Evolutionary conservation across 805 yeast species (phyloP).

Genomic region (Scheffersomyces stipitis): DNA sequence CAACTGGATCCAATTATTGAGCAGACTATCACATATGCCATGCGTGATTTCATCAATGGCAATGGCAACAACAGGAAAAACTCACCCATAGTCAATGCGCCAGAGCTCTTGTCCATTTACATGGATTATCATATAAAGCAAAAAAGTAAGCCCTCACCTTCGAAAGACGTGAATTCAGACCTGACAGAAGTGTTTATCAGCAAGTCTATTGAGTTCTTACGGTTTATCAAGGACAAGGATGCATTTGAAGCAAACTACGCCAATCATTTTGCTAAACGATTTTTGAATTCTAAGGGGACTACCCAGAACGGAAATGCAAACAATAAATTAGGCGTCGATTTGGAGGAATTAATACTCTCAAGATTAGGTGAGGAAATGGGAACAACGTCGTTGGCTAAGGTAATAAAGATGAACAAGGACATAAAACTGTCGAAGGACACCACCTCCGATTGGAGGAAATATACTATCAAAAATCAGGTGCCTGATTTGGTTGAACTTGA

Average conservation of each 20-base stretch:
- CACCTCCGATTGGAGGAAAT: constrained; percentile 38
- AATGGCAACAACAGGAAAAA: constrained; percentile 55
- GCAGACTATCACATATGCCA: constrained; percentile 58
- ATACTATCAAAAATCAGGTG: constrained; percentile 8
- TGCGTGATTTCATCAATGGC: constrained; percentile 61
- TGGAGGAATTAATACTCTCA: constrained; percentile 68
- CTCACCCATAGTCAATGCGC: constrained; percentile 31
- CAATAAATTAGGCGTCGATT: constrained; percentile 49
- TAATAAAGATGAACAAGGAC: constrained; percentile 87
- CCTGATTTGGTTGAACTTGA: constrained; percentile 32
- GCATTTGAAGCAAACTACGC: constrained; percentile 82
- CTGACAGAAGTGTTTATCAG: constrained; percentile 42
- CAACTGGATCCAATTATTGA: constrained; percentile 48
- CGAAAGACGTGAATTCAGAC: constrained; percentile 9
- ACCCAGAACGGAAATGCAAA: constrained; percentile 18
- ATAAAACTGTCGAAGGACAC: constrained; percentile 48
- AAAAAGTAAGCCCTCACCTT: constrained; percentile 20
- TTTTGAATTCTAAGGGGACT: constrained; percentile 40
- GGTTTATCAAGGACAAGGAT: constrained; percentile 78
- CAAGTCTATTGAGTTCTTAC: constrained; percentile 60
- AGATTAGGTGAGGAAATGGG: constrained; percentile 77
- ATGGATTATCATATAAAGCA: constrained; percentile 43
- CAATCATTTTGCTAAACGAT: constrained; percentile 80
- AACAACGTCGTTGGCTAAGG: constrained; percentile 69
- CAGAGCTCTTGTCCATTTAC: constrained; percentile 39